phyloP scores from a whole-genome alignment of 805 yeast genomes.

The Metschnikowia picachoensis region DNA sequence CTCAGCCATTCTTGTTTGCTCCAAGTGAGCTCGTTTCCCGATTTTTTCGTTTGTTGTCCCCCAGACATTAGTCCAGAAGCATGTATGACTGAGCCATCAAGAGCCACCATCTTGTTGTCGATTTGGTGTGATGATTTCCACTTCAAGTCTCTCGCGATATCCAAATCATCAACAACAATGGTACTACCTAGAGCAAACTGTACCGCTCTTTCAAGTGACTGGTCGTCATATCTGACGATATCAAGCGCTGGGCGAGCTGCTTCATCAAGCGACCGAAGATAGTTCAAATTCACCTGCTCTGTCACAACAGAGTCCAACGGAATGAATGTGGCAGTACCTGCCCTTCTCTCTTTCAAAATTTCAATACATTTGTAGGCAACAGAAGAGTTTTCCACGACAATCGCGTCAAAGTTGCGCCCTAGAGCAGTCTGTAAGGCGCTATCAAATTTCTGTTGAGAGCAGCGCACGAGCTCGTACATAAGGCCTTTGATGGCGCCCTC shows the following conservation, averaged over 20 bases:
- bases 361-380: slow-evolving; percentile 75
- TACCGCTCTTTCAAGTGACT: slow-evolving; percentile 68
- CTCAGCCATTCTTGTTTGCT: slow-evolving; percentile 62
- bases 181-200: slow-evolving; percentile 78
- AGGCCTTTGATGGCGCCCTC: slow-evolving; percentile 74
- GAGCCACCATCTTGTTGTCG: slow-evolving; percentile 66
- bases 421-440: slow-evolving; percentile 70
- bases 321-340: slow-evolving; percentile 82
- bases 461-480: slow-evolving; percentile 74
- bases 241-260: slow-evolving; percentile 69
- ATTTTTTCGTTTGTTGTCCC: slow-evolving; percentile 53
- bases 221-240: slow-evolving; percentile 62
- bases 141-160: slow-evolving; percentile 64
- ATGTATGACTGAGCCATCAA: slow-evolving; percentile 82
- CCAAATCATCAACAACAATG: slow-evolving; percentile 68
- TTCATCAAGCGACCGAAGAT: slow-evolving; percentile 49
- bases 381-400: slow-evolving; percentile 70
- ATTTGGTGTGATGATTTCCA: slow-evolving; percentile 45
- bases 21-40: slow-evolving; percentile 52
- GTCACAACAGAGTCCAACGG: slow-evolving; percentile 74
- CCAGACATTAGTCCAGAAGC: slow-evolving; percentile 92
- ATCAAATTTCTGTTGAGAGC: slow-evolving; percentile 68
- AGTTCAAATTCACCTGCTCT: slow-evolving; percentile 49
- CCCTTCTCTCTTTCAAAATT: slow-evolving; percentile 76
- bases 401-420: slow-evolving; percentile 76